Conservation (phyloP, 768 basidiomycete genomes). For the Psilocybe cubensis region DNA sequence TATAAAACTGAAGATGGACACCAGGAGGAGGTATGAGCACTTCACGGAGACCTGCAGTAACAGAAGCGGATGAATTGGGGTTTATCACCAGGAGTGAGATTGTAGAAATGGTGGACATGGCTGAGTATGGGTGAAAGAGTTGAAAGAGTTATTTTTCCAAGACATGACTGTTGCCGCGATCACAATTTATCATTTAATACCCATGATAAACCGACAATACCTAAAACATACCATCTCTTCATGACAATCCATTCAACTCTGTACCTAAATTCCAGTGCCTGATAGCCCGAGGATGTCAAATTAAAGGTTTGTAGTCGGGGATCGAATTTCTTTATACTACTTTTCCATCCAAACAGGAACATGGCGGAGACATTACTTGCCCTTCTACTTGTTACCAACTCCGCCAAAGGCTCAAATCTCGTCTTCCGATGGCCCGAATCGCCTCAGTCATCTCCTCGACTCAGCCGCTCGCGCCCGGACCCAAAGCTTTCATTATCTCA, state of each 20-base stretch:
- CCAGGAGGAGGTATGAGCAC: conserved; percentile 31
- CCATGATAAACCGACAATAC: no score
- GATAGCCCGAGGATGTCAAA: no score
- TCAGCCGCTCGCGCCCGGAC: conserved; percentile 70
- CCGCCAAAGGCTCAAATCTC: conserved; percentile 76
- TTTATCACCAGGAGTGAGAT: conserved; percentile 37
- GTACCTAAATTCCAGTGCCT: no score
- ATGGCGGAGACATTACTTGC: conserved; percentile 85
- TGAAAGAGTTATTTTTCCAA: background rate
- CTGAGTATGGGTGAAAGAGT: background rate
- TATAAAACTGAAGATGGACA: conserved; percentile 33
- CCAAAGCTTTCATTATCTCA: conserved; percentile 47
- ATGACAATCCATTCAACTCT: no score
- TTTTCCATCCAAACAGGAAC: background rate
- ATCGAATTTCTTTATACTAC: background rate
- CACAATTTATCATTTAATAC: no score
- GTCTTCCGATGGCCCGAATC: conserved; percentile 87
- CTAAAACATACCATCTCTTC: no score
- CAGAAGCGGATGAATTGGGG: conserved; percentile 38
- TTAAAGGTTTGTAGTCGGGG: background rate
- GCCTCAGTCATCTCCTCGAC: conserved; percentile 64
- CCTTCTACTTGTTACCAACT: conserved; percentile 82
- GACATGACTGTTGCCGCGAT: no score
- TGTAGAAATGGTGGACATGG: conserved; percentile 9
- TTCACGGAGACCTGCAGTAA: conserved; percentile 33